Evolutionary conservation across 2,329 filamentous ascomycete species (phyloP).

Genomic region (Ophiostoma perfectum): DNA sequence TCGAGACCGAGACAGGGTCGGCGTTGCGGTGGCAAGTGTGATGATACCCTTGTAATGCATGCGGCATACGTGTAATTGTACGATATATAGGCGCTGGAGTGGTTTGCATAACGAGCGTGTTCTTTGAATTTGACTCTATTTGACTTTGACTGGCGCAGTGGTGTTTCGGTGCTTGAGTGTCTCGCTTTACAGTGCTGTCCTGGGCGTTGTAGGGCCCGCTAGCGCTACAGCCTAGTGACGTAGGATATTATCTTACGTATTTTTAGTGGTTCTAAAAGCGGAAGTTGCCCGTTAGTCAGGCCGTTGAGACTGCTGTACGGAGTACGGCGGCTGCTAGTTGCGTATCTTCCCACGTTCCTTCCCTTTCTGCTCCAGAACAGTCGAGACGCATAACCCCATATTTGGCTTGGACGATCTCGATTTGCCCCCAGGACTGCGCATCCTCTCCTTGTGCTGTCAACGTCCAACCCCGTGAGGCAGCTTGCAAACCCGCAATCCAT

Average conservation of each 20-base stretch:
- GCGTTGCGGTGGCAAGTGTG: neutral
- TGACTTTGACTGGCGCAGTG: neutral
- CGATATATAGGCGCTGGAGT: constrained; percentile 13
- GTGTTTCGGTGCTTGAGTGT: neutral
- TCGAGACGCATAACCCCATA: constrained; percentile 11
- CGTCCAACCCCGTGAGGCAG: neutral
- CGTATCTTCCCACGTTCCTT: constrained; percentile 4
- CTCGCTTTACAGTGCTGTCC: neutral
- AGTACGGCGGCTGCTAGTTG: neutral
- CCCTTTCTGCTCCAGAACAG: constrained; percentile 1
- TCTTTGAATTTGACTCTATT: neutral
- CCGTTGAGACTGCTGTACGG: constrained; percentile 6
- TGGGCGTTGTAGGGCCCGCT: constrained; percentile 1
- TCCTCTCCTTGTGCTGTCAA: neutral
- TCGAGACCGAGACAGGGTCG: neutral
- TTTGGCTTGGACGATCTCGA: constrained; percentile 8
- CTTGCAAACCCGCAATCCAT: neutral
- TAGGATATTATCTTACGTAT: neutral
- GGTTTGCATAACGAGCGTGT: constrained; percentile 1
- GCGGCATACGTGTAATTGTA: constrained; percentile 4
- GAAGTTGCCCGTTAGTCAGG: neutral
- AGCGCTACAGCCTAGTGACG: constrained; percentile 7
- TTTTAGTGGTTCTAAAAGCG: constrained; percentile 4
- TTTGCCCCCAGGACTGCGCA: constrained; percentile 1
- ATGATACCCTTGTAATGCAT: constrained; percentile 20